Conservation (phyloP, 2,329 filamentous ascomycete genomes). For the Calcarisporium arbuscula region DNA sequence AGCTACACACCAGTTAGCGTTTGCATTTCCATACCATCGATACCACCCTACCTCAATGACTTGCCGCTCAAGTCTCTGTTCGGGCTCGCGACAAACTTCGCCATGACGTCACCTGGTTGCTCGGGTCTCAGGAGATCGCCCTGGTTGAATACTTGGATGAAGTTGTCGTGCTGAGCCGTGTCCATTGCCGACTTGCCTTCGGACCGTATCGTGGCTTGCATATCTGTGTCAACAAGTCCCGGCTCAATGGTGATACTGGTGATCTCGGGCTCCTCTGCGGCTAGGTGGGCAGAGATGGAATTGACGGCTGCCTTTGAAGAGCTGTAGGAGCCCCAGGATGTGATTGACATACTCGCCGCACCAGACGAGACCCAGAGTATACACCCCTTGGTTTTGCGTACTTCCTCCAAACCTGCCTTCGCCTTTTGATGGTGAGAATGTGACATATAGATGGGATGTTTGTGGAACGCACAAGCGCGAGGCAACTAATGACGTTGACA, state of each 20-base stretch:
- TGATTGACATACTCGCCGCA: slow-evolving; percentile 60
- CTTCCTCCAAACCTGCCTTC: slow-evolving; percentile 62
- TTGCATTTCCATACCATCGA: too few relatives aligned
- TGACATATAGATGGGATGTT: too few relatives aligned
- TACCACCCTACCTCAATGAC: slow-evolving; percentile 55
- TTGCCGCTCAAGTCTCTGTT: slow-evolving; percentile 65
- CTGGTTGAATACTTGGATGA: slow-evolving; percentile 60
- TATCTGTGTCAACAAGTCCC: slow-evolving; percentile 80
- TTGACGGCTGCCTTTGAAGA: slow-evolving; percentile 82
- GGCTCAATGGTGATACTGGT: slow-evolving; percentile 68
- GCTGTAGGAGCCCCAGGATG: slow-evolving; percentile 75
- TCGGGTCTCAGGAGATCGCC: slow-evolving; percentile 74
- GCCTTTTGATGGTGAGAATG: too few relatives aligned
- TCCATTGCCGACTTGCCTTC: slow-evolving; percentile 43
- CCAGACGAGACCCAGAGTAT: slow-evolving; percentile 78
- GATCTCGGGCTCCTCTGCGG: slow-evolving; percentile 70
- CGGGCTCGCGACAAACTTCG: slow-evolving; percentile 63
- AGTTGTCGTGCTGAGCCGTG: slow-evolving; percentile 55
- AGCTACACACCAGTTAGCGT: too few relatives aligned
- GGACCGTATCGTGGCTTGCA: slow-evolving; percentile 76
- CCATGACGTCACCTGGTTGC: slow-evolving; percentile 81
- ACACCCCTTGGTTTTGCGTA: slow-evolving; percentile 62
- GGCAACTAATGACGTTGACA: slow-evolving; percentile 78
- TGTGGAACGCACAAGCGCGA: slow-evolving; percentile 77
- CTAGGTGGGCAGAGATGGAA: slow-evolving; percentile 67